These are phyloP conservation scores for Cutaneotrichosporon daszewskae DNA, from an alignment of 1,284 basidiomycete genomes.

Conservation along the genomic window DNA sequence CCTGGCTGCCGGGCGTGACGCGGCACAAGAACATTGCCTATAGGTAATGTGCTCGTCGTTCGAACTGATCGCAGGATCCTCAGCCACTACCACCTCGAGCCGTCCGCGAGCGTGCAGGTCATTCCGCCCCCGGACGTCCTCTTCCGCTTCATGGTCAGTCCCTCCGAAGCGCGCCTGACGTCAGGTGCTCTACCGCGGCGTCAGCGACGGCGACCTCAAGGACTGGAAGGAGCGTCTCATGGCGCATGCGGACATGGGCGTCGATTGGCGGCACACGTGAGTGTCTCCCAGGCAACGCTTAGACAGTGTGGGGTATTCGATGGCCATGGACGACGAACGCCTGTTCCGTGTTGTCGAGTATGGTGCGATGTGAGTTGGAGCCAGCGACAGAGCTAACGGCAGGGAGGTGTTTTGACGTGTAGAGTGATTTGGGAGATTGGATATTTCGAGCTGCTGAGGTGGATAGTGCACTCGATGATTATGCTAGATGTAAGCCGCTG, in stretches of 20 bases:
- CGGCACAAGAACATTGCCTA: constrained; percentile 39
- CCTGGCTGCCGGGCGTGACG: constrained; percentile 38
- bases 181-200: constrained; percentile 38
- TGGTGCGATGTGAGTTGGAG: constrained; percentile 37
- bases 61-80: constrained; percentile 26
- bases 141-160: constrained; percentile 35
- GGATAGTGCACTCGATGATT: too few relatives aligned
- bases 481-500: too few relatives aligned
- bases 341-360: constrained; percentile 45
- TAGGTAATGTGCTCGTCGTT: constrained; percentile 8
- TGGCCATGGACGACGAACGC: constrained; percentile 29
- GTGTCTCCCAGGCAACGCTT: constrained; percentile 6
- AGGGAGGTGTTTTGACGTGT: constrained; percentile 20
- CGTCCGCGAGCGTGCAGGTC: constrained; percentile 26
- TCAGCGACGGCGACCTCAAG: constrained; percentile 34
- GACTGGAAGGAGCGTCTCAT: constrained; percentile 33
- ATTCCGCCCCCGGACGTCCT: constrained; percentile 36
- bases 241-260: constrained; percentile 35
- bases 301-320: constrained; percentile 32
- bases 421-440: too few relatives aligned
- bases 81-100: constrained; percentile 29
- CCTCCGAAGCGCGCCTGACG: neutral
- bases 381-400: neutral
- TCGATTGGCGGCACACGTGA: constrained; percentile 40
- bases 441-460: too few relatives aligned